phyloP scores from a whole-genome alignment of 495 filamentous ascomycete genomes.

The Terfezia boudieri region DNA sequence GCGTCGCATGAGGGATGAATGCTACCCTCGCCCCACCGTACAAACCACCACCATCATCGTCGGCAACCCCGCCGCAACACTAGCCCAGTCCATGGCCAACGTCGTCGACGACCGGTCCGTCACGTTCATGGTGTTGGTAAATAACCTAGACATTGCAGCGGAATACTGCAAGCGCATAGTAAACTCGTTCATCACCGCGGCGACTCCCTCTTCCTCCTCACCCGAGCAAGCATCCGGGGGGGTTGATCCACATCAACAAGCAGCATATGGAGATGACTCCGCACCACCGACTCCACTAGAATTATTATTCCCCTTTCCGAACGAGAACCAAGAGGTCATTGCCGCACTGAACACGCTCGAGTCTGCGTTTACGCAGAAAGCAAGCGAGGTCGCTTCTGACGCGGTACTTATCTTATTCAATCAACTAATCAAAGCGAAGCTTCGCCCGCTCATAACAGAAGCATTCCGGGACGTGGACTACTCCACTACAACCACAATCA shows the following conservation, averaged over 20 bases:
- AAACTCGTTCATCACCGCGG: neutral
- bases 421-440: conserved; percentile 63
- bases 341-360: conserved; percentile 45
- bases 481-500: conserved; percentile 4
- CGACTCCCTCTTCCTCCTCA: neutral
- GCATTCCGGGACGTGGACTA: conserved; percentile 88
- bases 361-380: conserved; percentile 48
- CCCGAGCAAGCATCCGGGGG: neutral
- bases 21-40: conserved; percentile 52
- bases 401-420: conserved; percentile 67
- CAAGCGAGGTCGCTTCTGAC: conserved; percentile 58
- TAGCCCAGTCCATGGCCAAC: neutral
- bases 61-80: conserved; percentile 47
- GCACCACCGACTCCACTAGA: conserved; percentile 24
- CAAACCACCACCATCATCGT: conserved; percentile 62
- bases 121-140: conserved; percentile 74
- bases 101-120: conserved; percentile 70
- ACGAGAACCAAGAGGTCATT: conserved; percentile 44
- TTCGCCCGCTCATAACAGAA: conserved; percentile 67
- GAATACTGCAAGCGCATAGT: conserved; percentile 83
- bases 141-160: conserved; percentile 74
- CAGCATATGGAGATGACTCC: conserved; percentile 11
- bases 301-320: conserved; percentile 53
- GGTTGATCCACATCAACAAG: conserved; percentile 9
- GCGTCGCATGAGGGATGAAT: conserved; percentile 88